Evolutionary conservation across 192 early-diverging fungal genomes (phyloP), one percentile per base, ranked within the genome.

Genomic region (Coemansia sp.): DNA sequence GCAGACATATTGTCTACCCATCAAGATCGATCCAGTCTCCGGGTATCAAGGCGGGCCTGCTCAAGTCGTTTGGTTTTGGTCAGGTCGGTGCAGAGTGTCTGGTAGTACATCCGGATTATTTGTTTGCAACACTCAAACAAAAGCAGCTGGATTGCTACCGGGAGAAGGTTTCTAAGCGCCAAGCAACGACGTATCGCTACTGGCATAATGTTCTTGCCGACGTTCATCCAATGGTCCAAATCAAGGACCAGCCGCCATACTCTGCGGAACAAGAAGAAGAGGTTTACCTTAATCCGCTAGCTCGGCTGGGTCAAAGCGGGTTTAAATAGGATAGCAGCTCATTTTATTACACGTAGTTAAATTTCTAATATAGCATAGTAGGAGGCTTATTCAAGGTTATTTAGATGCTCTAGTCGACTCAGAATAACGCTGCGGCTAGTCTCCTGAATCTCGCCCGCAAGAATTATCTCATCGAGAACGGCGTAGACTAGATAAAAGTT

Each of bases 401-500:
- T 86, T 10, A 92, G 78, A 61, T 90, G 85, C 66, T 92, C 89
- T 55, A 92, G 75, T 41, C 90, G 76, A 47, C 84, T 82, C 60
- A 92, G 65, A 8, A 90, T 83, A 41, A 88, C 83, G 43, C 85
- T 84, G 53, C 88, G 88, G 44, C 92, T 94, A 9, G 93, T 99
- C 61, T 99, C 97, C 60, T 99, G 91, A 60, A 99, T 94, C 76
- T 99, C 97, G 18, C 97, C 95, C 1, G 93, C 95, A 58, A 99
- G 80, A 78, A 97, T 96, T 55, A 97, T 89, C 78, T 99, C 97
- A 71, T 99, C 97, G 55, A 99, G 73, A 24, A 98, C 95, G 3
- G 89, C 84, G 82, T 99, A 99, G 2, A 98, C 95, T 85, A 88
- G 89, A 79, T 94, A 97, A 79, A 97, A 95, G 80, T 99, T 96